Conservation (phyloP, 257 asterid genomes). For the Gentiana straminea region DNA sequence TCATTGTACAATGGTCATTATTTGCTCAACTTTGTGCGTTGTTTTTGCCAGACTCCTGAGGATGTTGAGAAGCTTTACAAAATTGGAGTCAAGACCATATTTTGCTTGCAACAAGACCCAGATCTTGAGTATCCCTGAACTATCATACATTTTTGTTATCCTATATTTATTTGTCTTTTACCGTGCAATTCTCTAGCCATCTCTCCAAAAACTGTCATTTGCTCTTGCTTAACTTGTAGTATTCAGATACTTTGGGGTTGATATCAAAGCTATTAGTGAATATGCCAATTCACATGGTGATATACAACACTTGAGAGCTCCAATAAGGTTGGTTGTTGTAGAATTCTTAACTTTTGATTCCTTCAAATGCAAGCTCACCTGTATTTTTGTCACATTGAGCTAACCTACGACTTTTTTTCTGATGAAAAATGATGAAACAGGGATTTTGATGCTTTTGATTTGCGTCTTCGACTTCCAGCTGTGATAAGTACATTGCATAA, state of each 20-base stretch:
- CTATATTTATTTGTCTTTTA: background rate
- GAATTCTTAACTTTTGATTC: no score
- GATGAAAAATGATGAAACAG: conserved; percentile 32
- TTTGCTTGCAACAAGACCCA: conserved; percentile 79
- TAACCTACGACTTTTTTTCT: background rate
- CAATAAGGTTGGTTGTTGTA: conserved; percentile 53
- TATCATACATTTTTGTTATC: background rate
- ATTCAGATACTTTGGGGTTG: conserved; percentile 77
- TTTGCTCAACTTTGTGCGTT: background rate
- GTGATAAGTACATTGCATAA: conserved; percentile 72
- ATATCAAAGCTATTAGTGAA: conserved; percentile 62
- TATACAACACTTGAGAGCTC: conserved; percentile 81
- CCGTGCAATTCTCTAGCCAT: background rate
- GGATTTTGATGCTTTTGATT: conserved; percentile 92
- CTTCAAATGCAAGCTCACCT: no score
- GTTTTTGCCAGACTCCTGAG: conserved; percentile 46
- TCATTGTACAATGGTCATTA: no score
- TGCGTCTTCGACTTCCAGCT: conserved; percentile 79
- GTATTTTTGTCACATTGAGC: background rate
- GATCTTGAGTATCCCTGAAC: conserved; percentile 89
- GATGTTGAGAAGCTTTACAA: conserved; percentile 93
- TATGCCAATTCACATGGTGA: conserved; percentile 61
- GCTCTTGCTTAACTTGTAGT: conserved; percentile 37
- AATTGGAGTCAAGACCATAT: conserved; percentile 88
- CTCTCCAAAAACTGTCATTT: background rate